Conservation (phyloP, 2,329 filamentous ascomycete species). For the Fusarium sp. region DNA sequence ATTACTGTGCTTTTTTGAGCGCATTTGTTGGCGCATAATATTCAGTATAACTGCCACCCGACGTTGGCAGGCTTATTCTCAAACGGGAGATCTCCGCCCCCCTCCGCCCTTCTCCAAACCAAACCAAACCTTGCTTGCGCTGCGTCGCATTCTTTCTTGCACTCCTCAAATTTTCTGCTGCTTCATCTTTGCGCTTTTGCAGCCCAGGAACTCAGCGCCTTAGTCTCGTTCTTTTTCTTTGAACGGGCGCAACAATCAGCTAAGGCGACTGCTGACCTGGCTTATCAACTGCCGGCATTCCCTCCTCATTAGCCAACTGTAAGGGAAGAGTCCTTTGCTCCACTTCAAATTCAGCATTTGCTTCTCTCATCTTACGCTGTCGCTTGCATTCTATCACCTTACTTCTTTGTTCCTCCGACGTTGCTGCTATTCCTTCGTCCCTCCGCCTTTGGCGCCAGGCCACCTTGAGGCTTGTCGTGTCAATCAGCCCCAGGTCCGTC, state of each 20-base stretch:
- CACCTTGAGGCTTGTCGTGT: constrained; percentile 26
- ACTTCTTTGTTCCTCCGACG: constrained; percentile 1
- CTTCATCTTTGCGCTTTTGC: constrained; percentile 6
- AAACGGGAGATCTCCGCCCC: constrained; percentile 14
- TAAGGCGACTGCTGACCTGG: constrained; percentile 11
- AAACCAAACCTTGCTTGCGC: constrained; percentile 25
- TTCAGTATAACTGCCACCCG: not conserved
- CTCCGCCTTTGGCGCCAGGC: constrained; percentile 29
- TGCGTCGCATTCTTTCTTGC: constrained; percentile 26
- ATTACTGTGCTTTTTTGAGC: not conserved
- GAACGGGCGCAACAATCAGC: not conserved
- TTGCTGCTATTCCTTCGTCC: constrained; percentile 24
- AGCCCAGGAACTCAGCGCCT: not conserved
- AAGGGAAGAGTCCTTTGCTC: constrained; percentile 24
- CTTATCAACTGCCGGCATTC: constrained; percentile 26
- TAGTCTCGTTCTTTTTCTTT: not conserved
- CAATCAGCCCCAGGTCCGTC: constrained; percentile 28
- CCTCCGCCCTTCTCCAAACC: constrained; percentile 40
- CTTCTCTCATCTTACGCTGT: constrained; percentile 21
- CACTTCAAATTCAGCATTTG: constrained; percentile 9
- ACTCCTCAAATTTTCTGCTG: constrained; percentile 25
- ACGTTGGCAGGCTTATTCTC: not conserved
- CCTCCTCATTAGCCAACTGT: constrained; percentile 20
- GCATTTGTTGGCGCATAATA: not conserved
- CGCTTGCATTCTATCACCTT: constrained; percentile 9